Percentiles rank a stretch among this genome's conserved stretches.
Conservation (phyloP, 176 grass and related monocot genomes). For the Carex kokanica region DNA sequence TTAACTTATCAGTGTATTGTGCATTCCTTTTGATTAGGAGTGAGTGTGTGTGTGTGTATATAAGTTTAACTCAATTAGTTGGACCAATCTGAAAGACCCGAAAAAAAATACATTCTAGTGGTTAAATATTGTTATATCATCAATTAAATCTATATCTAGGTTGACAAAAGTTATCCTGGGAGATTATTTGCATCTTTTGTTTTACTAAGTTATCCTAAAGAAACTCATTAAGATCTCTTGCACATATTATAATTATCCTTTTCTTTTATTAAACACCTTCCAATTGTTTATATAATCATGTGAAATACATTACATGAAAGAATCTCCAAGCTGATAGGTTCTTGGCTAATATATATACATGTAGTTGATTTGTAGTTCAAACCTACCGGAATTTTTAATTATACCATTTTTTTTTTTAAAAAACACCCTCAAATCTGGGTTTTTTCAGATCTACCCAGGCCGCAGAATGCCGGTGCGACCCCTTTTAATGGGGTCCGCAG, state of each 20-base stretch:
- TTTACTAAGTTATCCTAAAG: neutral
- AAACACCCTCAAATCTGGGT: no score
- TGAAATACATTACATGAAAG: neutral
- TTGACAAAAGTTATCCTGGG: neutral
- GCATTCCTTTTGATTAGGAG: neutral
- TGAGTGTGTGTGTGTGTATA: no score
- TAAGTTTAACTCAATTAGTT: no score
- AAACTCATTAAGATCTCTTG: neutral
- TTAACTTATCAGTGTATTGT: neutral
- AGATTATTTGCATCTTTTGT: neutral
- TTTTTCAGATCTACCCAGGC: no score
- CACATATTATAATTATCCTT: neutral
- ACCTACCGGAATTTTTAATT: no score
- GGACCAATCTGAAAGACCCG: no score
- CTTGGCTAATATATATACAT: neutral
- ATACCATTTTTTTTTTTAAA: no score
- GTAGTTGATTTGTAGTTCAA: neutral
- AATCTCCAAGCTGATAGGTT: slow-evolving; percentile 6
- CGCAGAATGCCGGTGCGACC: no score
- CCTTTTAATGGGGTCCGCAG: no score
- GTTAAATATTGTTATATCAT: neutral
- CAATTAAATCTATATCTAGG: neutral
- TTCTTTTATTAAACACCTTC: neutral
- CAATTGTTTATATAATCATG: neutral
- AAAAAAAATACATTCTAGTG: neutral